Percentiles rank a stretch among this genome's conserved stretches.
These are phyloP conservation scores for Leccinum subspadiceum DNA, from an alignment of 1,284 basidiomycete genomes.

Conservation along the genomic window DNA sequence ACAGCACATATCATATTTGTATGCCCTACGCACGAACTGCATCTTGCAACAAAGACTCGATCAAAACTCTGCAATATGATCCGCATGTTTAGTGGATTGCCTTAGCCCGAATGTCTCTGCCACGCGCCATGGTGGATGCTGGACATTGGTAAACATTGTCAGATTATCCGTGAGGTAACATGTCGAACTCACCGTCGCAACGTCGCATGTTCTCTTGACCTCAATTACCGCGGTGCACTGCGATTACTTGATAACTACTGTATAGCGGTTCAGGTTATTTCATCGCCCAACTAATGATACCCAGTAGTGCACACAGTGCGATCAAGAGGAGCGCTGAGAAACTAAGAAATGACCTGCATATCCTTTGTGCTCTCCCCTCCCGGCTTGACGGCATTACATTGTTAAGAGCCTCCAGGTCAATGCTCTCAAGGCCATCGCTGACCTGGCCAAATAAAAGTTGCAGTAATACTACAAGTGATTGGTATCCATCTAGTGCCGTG, in stretches of 20 bases:
- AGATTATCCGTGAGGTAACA: neutral
- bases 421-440: neutral
- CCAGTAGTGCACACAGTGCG: constrained; percentile 23
- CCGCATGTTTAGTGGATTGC: neutral
- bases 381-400: neutral
- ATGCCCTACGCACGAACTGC: constrained; percentile 19
- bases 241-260: neutral
- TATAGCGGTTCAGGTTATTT: constrained; percentile 11
- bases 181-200: neutral
- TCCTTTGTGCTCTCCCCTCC: constrained; percentile 20
- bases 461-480: constrained; percentile 45
- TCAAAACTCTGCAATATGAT: neutral
- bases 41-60: constrained; percentile 11
- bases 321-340: constrained; percentile 25
- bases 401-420: constrained; percentile 23
- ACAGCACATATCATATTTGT: constrained; percentile 16
- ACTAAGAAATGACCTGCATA: constrained; percentile 18
- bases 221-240: neutral
- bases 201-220: neutral
- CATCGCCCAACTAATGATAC: constrained; percentile 19
- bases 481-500: constrained; percentile 58
- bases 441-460: constrained; percentile 24
- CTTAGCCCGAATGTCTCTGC: neutral
- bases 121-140: neutral
- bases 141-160: neutral